Conservation (phyloP, 805 yeast species). For the Wickerhamiella cacticola region DNA sequence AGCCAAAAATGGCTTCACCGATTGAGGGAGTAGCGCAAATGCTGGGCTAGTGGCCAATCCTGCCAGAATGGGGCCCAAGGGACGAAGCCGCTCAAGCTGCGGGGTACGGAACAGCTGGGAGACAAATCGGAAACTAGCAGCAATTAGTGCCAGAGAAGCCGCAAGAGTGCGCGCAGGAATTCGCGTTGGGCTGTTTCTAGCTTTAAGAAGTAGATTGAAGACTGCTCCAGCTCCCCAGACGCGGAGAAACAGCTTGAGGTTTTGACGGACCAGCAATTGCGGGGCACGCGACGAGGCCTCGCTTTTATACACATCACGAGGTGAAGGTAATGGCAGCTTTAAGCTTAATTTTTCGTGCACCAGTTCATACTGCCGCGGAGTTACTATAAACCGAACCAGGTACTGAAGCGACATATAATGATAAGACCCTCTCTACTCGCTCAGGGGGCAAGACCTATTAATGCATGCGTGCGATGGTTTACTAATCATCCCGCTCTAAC, state of each 20-base stretch:
- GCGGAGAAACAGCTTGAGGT: slow-evolving; percentile 19
- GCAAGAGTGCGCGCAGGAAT: slow-evolving; percentile 9
- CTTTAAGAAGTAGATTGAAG: slow-evolving; percentile 1
- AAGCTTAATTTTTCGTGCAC: slow-evolving; percentile 6
- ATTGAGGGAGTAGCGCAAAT: slow-evolving; percentile 23
- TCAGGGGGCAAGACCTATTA: too few species aligned
- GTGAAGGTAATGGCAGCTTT: slow-evolving; percentile 9
- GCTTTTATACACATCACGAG: slow-evolving; percentile 11
- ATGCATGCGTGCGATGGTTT: too few species aligned
- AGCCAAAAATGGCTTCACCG: slow-evolving; percentile 23
- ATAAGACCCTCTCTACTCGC: too few species aligned
- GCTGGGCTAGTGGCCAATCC: slow-evolving; percentile 10
- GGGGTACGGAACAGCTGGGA: background rate
- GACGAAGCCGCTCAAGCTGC: background rate
- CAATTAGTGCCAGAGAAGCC: slow-evolving; percentile 7
- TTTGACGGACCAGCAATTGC: slow-evolving; percentile 20
- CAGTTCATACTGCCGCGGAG: slow-evolving; percentile 21
- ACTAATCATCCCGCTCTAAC: too few species aligned
- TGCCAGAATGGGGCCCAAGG: slow-evolving; percentile 5
- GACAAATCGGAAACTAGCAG: slow-evolving; percentile 9
- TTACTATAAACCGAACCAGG: slow-evolving; percentile 21
- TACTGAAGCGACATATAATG: slow-evolving; percentile 14
- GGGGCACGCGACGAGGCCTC: slow-evolving; percentile 15
- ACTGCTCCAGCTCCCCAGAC: slow-evolving; percentile 17
- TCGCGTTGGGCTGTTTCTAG: background rate